Percentiles rank a stretch among this genome's conserved stretches.
These are phyloP conservation scores for Nakazawaea holstii DNA, from an alignment of 805 yeast species.

Conservation along the genomic window DNA sequence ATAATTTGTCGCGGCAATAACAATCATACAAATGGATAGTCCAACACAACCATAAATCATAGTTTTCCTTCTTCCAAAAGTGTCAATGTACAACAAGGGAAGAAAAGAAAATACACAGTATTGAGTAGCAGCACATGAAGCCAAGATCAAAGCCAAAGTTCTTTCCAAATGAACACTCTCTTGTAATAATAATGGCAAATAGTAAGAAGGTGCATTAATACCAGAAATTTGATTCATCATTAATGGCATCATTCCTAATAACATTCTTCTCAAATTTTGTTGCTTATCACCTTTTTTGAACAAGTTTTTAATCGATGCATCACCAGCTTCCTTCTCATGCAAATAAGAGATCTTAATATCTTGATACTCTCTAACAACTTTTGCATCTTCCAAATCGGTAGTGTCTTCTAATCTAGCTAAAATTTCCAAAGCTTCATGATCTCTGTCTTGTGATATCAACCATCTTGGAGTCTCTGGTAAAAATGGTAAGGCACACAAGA, in stretches of 20 bases:
- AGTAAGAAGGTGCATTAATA: conserved; percentile 65
- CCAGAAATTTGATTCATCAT: conserved; percentile 70
- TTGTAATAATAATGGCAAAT: conserved; percentile 18
- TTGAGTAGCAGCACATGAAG: conserved; percentile 9
- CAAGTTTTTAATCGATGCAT: conserved; percentile 29
- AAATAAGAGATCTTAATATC: conserved; percentile 13
- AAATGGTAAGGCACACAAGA: conserved; percentile 9
- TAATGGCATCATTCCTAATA: conserved; percentile 60
- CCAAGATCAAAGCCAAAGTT: conserved; percentile 6
- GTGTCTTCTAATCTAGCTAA: conserved; percentile 34
- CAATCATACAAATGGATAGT: conserved; percentile 31
- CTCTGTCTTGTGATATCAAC: conserved; percentile 42
- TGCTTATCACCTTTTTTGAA: conserved; percentile 36
- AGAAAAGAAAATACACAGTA: conserved; percentile 17
- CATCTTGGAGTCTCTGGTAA: conserved; percentile 31
- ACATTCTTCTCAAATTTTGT: conserved; percentile 56
- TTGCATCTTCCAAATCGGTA: conserved; percentile 13
- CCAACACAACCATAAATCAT: conserved; percentile 23
- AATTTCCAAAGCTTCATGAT: conserved; percentile 33
- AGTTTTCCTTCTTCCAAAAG: conserved; percentile 25
- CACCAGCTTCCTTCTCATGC: conserved; percentile 9
- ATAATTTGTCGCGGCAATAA: conserved; percentile 27
- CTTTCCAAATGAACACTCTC: conserved; percentile 8
- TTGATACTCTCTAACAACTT: conserved; percentile 16
- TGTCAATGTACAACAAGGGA: conserved; percentile 33